Evolutionary conservation across 2,329 filamentous ascomycete genomes (phyloP).

Genomic region (Ceratocystis smalleyi): DNA sequence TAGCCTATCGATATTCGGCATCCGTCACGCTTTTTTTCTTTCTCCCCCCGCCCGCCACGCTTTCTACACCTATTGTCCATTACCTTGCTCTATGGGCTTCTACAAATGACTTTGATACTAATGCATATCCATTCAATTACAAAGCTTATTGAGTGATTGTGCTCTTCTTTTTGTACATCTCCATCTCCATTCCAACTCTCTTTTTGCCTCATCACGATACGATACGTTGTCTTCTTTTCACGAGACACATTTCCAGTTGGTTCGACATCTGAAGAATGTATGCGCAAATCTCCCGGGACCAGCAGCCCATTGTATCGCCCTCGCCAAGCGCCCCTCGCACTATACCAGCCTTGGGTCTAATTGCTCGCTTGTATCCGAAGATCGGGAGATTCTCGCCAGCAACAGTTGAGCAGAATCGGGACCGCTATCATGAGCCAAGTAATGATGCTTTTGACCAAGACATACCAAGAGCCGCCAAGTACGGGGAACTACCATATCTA

Average conservation of each 20-base stretch:
- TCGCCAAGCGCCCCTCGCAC: neutral
- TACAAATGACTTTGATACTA: neutral
- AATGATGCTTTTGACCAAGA: neutral
- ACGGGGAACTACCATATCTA: neutral
- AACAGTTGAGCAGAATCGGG: neutral
- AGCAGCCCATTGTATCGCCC: neutral
- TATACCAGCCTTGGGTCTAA: neutral
- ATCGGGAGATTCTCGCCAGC: neutral
- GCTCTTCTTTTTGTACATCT: neutral
- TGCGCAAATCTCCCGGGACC: neutral
- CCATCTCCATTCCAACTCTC: neutral
- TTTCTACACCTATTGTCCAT: too few species aligned
- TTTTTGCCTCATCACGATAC: neutral
- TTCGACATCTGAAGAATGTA: neutral
- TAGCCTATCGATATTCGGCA: neutral
- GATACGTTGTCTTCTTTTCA: too few species aligned
- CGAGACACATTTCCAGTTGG: neutral
- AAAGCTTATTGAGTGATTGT: neutral
- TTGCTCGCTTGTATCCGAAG: constrained; percentile 6
- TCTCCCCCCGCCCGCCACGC: too few species aligned
- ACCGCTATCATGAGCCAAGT: constrained; percentile 3
- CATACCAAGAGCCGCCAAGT: neutral
- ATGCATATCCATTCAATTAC: neutral
- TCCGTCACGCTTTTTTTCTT: neutral
- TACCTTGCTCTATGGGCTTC: neutral